phyloP scores from a whole-genome alignment of 2,329 filamentous ascomycete species.

The Camillea tinctor region DNA sequence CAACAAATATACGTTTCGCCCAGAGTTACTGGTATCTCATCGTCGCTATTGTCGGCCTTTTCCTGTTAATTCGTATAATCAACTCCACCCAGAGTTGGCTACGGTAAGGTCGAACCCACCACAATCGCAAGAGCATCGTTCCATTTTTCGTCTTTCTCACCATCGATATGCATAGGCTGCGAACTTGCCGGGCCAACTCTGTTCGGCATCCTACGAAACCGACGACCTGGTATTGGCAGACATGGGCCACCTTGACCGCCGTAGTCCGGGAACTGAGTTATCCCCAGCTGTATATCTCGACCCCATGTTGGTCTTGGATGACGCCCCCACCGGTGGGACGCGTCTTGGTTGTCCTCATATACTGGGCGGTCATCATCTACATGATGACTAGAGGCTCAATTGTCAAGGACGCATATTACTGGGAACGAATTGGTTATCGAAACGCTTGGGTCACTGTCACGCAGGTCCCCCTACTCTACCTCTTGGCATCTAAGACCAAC shows the following conservation, averaged over 20 bases:
- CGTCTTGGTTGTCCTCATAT: conserved; percentile 50
- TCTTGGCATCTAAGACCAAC: conserved; percentile 60
- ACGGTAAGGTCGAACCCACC: conserved; percentile 36
- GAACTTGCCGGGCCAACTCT: conserved; percentile 42
- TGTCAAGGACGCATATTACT: conserved; percentile 53
- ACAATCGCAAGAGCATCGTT: background rate
- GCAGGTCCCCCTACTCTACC: conserved; percentile 63
- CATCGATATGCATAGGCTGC: conserved; percentile 39
- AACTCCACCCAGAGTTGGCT: conserved; percentile 42
- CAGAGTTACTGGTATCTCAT: conserved; percentile 60
- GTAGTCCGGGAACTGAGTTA: conserved; percentile 55
- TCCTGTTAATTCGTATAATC: conserved; percentile 41
- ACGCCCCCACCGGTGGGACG: conserved; percentile 60
- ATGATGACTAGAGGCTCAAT: conserved; percentile 54
- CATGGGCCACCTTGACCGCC: conserved; percentile 60
- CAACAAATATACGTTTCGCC: conserved; percentile 51
- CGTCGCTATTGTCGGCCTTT: conserved; percentile 45
- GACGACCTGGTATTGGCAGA: conserved; percentile 42
- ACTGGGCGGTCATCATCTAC: conserved; percentile 59
- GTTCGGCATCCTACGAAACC: conserved; percentile 53
- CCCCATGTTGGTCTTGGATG: conserved; percentile 50
- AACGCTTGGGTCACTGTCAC: conserved; percentile 66
- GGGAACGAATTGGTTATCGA: conserved; percentile 65
- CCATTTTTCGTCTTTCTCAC: background rate
- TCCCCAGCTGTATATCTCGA: conserved; percentile 51